phyloP scores from a whole-genome alignment of 2,329 filamentous ascomycete species.

The Cytospora piceicola region DNA sequence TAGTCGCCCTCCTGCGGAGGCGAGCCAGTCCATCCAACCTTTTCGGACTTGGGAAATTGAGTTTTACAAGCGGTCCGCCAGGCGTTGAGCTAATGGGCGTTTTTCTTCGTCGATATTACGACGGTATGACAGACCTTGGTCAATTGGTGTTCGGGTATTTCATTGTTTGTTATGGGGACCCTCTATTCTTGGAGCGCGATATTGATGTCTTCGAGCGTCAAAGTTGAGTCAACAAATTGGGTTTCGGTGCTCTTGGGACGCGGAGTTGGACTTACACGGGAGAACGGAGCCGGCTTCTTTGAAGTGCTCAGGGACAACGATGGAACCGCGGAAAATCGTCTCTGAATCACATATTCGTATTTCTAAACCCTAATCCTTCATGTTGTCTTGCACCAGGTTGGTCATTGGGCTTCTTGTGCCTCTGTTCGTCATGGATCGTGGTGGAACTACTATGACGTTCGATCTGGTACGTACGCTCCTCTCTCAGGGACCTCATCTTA shows the following conservation, averaged over 20 bases:
- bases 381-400: neutral
- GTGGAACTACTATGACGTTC: neutral
- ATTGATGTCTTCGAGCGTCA: neutral
- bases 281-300: neutral
- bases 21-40: neutral
- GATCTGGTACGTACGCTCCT: neutral
- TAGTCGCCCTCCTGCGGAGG: neutral
- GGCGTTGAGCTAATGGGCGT: slow-evolving; percentile 16
- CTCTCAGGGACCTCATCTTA: neutral
- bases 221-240: neutral
- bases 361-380: neutral
- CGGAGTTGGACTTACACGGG: neutral
- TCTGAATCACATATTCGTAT: slow-evolving; percentile 10
- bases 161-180: neutral
- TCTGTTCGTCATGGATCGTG: neutral
- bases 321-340: neutral
- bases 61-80: neutral
- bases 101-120: slow-evolving; percentile 16
- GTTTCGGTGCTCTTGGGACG: slow-evolving; percentile 5
- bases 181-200: neutral
- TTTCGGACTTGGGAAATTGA: neutral
- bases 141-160: slow-evolving; percentile 24
- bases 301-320: neutral
- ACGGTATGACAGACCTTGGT: slow-evolving; percentile 7
- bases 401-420: neutral